phyloP scores from a whole-genome alignment of 2,329 filamentous ascomycete species.

The Penicillium olsonii region DNA sequence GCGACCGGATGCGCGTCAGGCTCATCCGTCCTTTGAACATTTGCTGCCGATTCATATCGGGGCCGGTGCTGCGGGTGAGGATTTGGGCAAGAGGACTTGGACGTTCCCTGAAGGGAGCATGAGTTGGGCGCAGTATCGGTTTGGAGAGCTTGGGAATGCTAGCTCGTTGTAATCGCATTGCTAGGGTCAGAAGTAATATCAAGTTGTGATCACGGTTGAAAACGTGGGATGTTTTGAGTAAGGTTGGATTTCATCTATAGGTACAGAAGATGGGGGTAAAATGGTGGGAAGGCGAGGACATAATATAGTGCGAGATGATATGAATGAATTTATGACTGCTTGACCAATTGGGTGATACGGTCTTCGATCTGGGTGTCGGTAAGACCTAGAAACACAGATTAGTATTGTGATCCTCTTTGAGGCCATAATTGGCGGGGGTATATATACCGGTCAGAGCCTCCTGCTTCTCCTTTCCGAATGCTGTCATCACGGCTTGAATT shows the following conservation, averaged over 20 bases:
- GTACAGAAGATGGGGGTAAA: slow-evolving; percentile 35
- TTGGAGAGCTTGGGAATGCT: slow-evolving; percentile 41
- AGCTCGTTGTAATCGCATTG: slow-evolving; percentile 22
- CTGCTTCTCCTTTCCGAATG: slow-evolving; percentile 68
- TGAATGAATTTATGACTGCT: slow-evolving; percentile 41
- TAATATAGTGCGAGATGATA: slow-evolving; percentile 19
- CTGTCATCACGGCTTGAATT: slow-evolving; percentile 41
- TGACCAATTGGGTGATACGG: slow-evolving; percentile 65
- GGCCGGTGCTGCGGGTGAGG: slow-evolving; percentile 56
- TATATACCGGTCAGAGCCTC: slow-evolving; percentile 60
- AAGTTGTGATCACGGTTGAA: background rate
- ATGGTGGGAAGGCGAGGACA: slow-evolving; percentile 28
- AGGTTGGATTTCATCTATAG: slow-evolving; percentile 40
- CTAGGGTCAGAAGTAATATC: background rate
- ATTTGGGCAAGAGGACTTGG: slow-evolving; percentile 50
- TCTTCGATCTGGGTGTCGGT: slow-evolving; percentile 72
- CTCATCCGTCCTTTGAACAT: slow-evolving; percentile 67
- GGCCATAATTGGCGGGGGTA: background rate
- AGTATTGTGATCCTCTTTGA: slow-evolving; percentile 9
- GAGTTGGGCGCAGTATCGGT: slow-evolving; percentile 59
- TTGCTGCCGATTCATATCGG: slow-evolving; percentile 61
- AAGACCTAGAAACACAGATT: slow-evolving; percentile 51
- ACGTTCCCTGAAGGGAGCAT: slow-evolving; percentile 54
- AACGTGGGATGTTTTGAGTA: slow-evolving; percentile 12
- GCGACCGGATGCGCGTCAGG: slow-evolving; percentile 57